phyloP scores from a whole-genome alignment of 1,139 yeast species.

The Protomyces pachydermus region DNA sequence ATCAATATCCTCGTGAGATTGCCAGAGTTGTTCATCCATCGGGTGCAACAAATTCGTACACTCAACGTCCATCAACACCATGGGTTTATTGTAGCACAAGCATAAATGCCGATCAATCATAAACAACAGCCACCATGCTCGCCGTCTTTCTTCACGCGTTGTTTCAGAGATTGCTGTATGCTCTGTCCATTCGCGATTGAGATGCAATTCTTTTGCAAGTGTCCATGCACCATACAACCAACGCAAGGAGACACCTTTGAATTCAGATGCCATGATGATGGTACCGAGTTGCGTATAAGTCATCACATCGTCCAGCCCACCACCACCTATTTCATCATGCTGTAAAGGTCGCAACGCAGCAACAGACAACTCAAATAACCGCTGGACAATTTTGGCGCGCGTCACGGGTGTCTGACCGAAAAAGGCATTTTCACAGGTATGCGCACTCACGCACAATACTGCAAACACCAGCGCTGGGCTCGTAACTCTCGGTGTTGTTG shows the following conservation, averaged over 20 bases:
- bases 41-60: slow-evolving; percentile 40
- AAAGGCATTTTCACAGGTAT: slow-evolving; percentile 42
- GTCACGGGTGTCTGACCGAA: slow-evolving; percentile 39
- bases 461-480: slow-evolving; percentile 41
- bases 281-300: slow-evolving; percentile 43
- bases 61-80: slow-evolving; percentile 40
- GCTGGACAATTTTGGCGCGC: slow-evolving; percentile 36
- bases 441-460: slow-evolving; percentile 41
- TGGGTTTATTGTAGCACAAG: slow-evolving; percentile 42
- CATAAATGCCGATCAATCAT: slow-evolving; percentile 44
- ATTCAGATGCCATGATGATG: slow-evolving; percentile 43
- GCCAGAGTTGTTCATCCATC: slow-evolving; percentile 41
- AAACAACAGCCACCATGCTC: slow-evolving; percentile 46
- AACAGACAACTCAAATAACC: slow-evolving; percentile 37
- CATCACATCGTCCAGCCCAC: slow-evolving; percentile 43
- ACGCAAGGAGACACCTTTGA: slow-evolving; percentile 42
- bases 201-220: slow-evolving; percentile 38
- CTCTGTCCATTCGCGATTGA: slow-evolving; percentile 37
- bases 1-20: slow-evolving; percentile 33
- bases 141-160: slow-evolving; percentile 42
- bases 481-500: slow-evolving; percentile 36
- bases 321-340: slow-evolving; percentile 36
- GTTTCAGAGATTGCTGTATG: slow-evolving; percentile 37
- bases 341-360: slow-evolving; percentile 34
- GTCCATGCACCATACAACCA: slow-evolving; percentile 45